These are phyloP conservation scores for Gnetum montanum DNA, from an alignment of 75 land plant species.

Conservation along the genomic window DNA sequence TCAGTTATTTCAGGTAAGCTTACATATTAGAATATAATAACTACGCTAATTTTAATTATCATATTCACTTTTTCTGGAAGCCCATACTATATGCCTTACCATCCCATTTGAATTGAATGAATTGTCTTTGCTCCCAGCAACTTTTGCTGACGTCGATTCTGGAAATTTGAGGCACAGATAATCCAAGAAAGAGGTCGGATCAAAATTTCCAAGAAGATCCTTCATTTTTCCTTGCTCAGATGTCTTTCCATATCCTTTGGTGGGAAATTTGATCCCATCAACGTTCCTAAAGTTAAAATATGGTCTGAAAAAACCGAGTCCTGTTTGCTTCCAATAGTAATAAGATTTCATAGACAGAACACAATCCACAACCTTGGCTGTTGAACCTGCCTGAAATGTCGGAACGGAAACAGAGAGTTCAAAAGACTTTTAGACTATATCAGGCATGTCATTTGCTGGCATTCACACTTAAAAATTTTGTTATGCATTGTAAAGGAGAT, in stretches of 20 bases:
- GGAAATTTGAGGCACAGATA: constrained; percentile 7
- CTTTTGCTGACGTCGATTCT: not conserved
- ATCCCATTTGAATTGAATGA: constrained; percentile 2
- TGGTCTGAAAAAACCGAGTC: constrained; percentile 50
- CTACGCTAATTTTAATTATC: too few relatives aligned
- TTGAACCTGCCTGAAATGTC: constrained; percentile 36
- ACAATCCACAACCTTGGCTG: constrained; percentile 55
- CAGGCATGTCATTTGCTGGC: too few relatives aligned
- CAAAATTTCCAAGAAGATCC: constrained; percentile 7
- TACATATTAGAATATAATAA: too few relatives aligned
- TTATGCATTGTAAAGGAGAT: too few relatives aligned
- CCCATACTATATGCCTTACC: too few relatives aligned
- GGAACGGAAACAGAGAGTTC: not conserved
- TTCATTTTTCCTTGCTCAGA: constrained; percentile 2
- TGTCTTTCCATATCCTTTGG: constrained; percentile 1
- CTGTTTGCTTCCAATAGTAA: constrained; percentile 62
- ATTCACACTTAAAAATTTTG: too few relatives aligned
- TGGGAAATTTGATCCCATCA: constrained; percentile 7
- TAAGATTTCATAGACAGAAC: constrained; percentile 55
- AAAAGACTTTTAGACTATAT: not conserved
- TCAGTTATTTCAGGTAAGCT: too few relatives aligned
- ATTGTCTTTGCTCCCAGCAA: not conserved
- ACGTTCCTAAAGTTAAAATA: constrained; percentile 42
- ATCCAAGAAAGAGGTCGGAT: constrained; percentile 1
- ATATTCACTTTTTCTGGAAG: too few relatives aligned